phyloP scores from a whole-genome alignment of 192 early-diverging fungal species.

The Coemansia sp. region DNA sequence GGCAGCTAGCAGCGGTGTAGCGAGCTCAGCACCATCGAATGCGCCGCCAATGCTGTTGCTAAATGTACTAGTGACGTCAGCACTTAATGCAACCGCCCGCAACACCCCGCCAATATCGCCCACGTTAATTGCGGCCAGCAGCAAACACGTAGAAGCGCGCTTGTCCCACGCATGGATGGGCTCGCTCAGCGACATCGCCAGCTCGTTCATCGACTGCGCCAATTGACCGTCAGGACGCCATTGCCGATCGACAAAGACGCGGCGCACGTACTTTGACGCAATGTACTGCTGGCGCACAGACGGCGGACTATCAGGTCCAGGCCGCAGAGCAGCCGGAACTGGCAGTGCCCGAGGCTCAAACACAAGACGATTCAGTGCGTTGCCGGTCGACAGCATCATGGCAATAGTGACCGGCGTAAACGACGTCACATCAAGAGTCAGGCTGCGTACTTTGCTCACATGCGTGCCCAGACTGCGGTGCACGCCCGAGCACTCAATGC shows the following conservation, averaged over 20 bases:
- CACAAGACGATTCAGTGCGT: constrained; percentile 26
- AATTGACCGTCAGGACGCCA: constrained; percentile 34
- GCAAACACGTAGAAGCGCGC: constrained; percentile 19
- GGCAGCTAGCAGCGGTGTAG: constrained; percentile 27
- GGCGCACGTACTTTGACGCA: constrained; percentile 69
- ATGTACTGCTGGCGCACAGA: constrained; percentile 61
- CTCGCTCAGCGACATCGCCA: not conserved
- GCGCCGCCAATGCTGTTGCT: not conserved
- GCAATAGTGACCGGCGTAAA: constrained; percentile 45
- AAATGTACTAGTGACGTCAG: constrained; percentile 57
- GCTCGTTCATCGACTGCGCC: constrained; percentile 2
- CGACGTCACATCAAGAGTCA: constrained; percentile 71
- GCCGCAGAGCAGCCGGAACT: constrained; percentile 1
- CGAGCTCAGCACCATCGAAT: not conserved
- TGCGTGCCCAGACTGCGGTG: constrained; percentile 90
- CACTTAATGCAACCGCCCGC: constrained; percentile 70
- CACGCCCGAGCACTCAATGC: constrained; percentile 90
- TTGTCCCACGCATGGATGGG: constrained; percentile 4
- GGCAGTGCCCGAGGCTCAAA: constrained; percentile 14
- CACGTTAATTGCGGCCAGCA: constrained; percentile 37
- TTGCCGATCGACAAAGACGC: constrained; percentile 35
- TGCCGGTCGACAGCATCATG: constrained; percentile 38
- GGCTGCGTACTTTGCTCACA: constrained; percentile 82
- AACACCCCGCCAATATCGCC: constrained; percentile 58
- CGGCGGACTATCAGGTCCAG: constrained; percentile 51